phyloP scores from a whole-genome alignment of 768 basidiomycete species.

The Fistulinella prunicolor region DNA sequence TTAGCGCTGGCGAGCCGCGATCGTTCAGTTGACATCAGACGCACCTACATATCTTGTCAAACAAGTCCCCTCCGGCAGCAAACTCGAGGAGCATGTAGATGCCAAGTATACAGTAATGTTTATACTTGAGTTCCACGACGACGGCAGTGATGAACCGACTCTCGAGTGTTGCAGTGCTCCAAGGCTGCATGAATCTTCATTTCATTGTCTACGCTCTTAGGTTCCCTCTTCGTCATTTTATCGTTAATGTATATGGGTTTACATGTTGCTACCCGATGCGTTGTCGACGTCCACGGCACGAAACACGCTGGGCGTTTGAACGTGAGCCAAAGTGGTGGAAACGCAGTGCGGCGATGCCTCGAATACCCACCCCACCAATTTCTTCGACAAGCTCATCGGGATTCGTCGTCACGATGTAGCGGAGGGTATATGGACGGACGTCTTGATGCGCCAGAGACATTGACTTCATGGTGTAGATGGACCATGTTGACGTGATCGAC shows the following conservation, averaged over 20 bases:
- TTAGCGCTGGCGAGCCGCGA: not conserved
- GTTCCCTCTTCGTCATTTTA: constrained; percentile 60
- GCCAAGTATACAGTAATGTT: constrained; percentile 63
- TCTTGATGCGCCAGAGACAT: constrained; percentile 28
- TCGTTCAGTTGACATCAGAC: constrained; percentile 30
- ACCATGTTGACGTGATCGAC: constrained; percentile 10
- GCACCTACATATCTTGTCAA: constrained; percentile 98
- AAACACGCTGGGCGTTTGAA: constrained; percentile 64
- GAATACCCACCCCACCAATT: constrained; percentile 87
- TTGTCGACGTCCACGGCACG: constrained; percentile 69
- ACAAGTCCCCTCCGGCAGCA: constrained; percentile 91
- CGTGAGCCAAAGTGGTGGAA: not conserved
- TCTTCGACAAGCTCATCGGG: constrained; percentile 65
- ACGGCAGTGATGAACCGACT: constrained; percentile 80
- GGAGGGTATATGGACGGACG: not conserved
- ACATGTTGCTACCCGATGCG: constrained; percentile 78
- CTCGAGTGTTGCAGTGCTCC: constrained; percentile 76
- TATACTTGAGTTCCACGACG: constrained; percentile 64
- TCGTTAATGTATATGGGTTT: constrained; percentile 71
- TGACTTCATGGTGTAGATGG: constrained; percentile 29
- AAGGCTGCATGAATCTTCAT: constrained; percentile 83
- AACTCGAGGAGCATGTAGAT: constrained; percentile 93
- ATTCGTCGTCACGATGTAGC: not conserved
- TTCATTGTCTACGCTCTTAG: constrained; percentile 87
- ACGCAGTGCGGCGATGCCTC: constrained; percentile 42